Evolutionary conservation across 1,284 basidiomycete genomes (phyloP), one percentile per base, ranked within the genome.

Genomic region (Pulveroboletus sp.): DNA sequence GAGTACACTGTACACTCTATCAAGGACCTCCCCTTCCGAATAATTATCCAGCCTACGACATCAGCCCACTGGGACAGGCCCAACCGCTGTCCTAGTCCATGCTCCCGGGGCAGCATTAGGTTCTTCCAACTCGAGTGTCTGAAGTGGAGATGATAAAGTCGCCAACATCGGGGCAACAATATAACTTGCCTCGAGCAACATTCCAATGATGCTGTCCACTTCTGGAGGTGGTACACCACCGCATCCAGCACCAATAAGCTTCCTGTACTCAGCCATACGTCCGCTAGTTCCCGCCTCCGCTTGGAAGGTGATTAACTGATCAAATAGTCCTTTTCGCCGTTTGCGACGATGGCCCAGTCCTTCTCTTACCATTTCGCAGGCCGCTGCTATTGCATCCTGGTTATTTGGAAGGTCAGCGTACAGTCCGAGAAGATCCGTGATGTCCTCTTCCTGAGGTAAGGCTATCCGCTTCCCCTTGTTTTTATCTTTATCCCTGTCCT

Each of bases 261-360:
- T 79, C 61, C 93, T 79, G 70, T 97, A 98, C 62, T 95, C 89
- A 2, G 83, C 80, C 83, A 97, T 94, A 59, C 87, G 81, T 24
- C 91, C 91, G 33, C 88, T 86, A 2, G 93, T 96, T 8, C 94
- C 94, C 15, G 91, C 86, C 73, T 94, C 92, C 19, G 91, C 88
- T 70, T 93, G 91, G 68, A 89, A 87, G 52, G 80, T 82, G 33
- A 91, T 90, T 60, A 91, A 75, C 60, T 85, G 81, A 46, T 87
- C 85, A 63, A 95, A 93, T 59, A 84, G 76, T 26, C 78, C 80
- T 64, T 81, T 83, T 65, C 91, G 81, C 63, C 86, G 82, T 69
- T 82, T 84, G 55, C 84, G 78, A 68, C 83, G 80, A 61, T 82
- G 81, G 45, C 73, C 75, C 24, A 95, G 76, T 60, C 92, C 87